Conservation (phyloP, 306 rosid species). For the Hippophae gyantsensis region DNA sequence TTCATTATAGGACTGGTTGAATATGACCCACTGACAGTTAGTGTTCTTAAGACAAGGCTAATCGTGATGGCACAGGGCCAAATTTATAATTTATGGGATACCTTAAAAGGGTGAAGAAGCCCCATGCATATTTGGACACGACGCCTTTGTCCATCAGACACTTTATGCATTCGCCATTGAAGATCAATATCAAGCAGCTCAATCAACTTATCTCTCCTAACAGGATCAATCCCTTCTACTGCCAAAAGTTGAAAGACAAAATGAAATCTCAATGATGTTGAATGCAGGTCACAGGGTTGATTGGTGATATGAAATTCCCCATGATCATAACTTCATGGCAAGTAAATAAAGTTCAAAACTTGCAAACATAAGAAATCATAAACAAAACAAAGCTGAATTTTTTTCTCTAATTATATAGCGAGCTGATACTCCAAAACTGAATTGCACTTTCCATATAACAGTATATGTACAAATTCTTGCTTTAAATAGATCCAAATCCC, state of each 20-base stretch:
- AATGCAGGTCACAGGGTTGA: constrained; percentile 3
- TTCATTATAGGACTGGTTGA: not conserved
- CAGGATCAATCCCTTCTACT: constrained; percentile 87
- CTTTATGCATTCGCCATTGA: constrained; percentile 95
- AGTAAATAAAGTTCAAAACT: too few relatives aligned
- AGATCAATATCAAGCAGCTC: constrained; percentile 87
- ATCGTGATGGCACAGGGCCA: not conserved
- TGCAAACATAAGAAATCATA: too few relatives aligned
- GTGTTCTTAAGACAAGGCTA: not conserved
- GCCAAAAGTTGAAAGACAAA: constrained; percentile 19
- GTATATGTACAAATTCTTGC: too few relatives aligned
- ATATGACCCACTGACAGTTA: not conserved
- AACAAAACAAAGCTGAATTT: too few relatives aligned
- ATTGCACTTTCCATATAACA: too few relatives aligned
- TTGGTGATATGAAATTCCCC: constrained; percentile 1
- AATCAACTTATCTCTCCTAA: constrained; percentile 72
- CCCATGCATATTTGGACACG: constrained; percentile 98
- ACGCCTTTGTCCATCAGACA: constrained; percentile 95
- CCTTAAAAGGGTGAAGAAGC: constrained; percentile 93
- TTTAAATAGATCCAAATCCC: too few relatives aligned
- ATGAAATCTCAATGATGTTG: constrained; percentile 1
- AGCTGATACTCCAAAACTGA: too few relatives aligned
- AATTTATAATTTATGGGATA: constrained; percentile 11
- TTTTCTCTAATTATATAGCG: too few relatives aligned
- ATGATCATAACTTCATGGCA: too few relatives aligned